Evolutionary conservation across 495 filamentous ascomycete species (phyloP), one percentile per base, ranked within the genome.

Genomic region (Chaetomium tenue): DNA sequence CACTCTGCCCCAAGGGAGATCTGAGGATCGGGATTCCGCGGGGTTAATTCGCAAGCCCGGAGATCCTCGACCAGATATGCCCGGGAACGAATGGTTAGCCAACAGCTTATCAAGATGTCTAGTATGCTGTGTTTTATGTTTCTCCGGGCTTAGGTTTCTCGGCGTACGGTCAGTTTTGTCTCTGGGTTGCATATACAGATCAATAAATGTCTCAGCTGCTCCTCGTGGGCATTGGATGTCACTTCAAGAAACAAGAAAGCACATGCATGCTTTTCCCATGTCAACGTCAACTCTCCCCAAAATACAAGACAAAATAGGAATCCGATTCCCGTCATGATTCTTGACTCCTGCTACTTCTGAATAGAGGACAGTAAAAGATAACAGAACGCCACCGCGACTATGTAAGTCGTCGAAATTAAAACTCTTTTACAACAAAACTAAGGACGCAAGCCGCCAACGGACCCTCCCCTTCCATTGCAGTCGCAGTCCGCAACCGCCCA

Each of bases 1-100:
- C 52, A 33, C 66, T 15, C 22, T 55, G 23, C 5, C 25, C 28
- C 51, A 39, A 52, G 20, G n/a, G 15, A 20, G 18, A 44, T 11
- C 25, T 2, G 42, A 40, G 23, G n/a, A 7, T 40, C 48, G 16
- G 30, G 58, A 63, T 25, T 73, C 71, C 67, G 71, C 69, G 69
- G 69, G 67, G 56, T 26, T 44, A 12, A 22, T 28, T 6, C 9
- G 48, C 46, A 22, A 23, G 48, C 23, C 52, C 66, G 66, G 66
- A 68, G 66, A 68, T 68, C 13, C 63, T 66, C 28, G 13, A 42
- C n/a, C 44, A 9, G 13, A 23, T 18, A 23, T 18, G 39, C 39
- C 22, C 30, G 15, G 51, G 0, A 25, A 40, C 44, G 20, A 40
- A 48, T 47, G 42, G 42, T 13, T 3, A 23, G 40, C 40, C 12